Conservation (phyloP, 345 rosid species). For the Salix dunnii region DNA sequence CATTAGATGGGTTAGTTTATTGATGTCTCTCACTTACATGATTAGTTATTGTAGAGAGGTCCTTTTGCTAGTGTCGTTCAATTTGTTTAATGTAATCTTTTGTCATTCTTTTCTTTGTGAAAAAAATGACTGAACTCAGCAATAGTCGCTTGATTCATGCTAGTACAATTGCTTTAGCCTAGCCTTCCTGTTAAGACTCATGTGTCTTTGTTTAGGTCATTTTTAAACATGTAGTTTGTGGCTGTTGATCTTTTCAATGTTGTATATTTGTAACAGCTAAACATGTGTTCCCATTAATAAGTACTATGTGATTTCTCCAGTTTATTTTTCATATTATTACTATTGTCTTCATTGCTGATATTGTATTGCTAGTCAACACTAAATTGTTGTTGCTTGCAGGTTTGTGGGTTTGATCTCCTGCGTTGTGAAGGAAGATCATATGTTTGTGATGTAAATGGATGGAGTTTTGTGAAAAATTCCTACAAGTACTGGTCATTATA, state of each 20-base stretch:
- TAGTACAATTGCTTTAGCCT: neutral
- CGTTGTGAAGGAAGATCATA: slow-evolving; percentile 95
- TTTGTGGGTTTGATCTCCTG: slow-evolving; percentile 97
- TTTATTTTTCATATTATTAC: neutral
- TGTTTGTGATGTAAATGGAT: slow-evolving; percentile 98
- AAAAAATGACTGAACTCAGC: neutral
- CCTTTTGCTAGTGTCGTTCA: neutral
- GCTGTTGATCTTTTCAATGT: neutral
- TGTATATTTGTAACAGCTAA: neutral
- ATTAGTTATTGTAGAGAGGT: neutral
- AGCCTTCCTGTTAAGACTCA: slow-evolving; percentile 7
- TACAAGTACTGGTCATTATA: slow-evolving; percentile 58
- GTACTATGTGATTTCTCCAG: neutral
- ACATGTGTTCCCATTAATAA: neutral
- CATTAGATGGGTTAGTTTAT: neutral
- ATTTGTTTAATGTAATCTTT: neutral
- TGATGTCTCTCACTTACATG: neutral
- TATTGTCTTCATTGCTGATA: neutral
- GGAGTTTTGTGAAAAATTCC: slow-evolving; percentile 99
- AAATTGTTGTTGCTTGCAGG: slow-evolving; percentile 48
- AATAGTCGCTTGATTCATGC: slow-evolving; percentile 6
- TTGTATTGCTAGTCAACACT: neutral
- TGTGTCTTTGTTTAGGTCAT: neutral
- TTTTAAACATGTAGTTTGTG: neutral
- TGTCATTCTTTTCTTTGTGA: neutral